Base-by-base conservation (phyloP, 73 alveolate genomes). In the Paramecium primaurelia region DNA sequence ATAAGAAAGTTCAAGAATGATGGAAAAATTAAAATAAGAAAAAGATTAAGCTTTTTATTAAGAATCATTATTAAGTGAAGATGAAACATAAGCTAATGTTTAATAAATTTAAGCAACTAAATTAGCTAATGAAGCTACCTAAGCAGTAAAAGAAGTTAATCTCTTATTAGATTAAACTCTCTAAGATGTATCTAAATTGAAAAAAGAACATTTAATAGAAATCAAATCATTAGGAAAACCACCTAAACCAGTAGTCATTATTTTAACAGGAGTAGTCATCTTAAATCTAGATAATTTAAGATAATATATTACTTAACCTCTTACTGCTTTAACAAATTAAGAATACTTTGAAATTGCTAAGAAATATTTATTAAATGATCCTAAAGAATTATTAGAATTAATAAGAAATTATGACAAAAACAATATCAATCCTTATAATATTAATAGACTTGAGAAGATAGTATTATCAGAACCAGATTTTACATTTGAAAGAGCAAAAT, bases 1-100 rank as follows among this genome's bases (percentile, higher is more conserved):
- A 92, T 95, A 92, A 77, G 99, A 98, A 59, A 98, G 98, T 58
- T 99, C 97, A 68, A 94, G 94, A 84, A 97, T 98, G 77, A 98
- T 97, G 95, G 95, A 96, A 71, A 96, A 93, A 49, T 92, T 98
- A n/a, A 95, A 98, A 54, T 97, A 93, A 22, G 99, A 98, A 58
- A 95, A 96, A 93, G 97, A 98, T 40, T 97, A 93, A 36, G 99
- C 99, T 14, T 64, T 32, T 3, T 64, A 64, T 64, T 64, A 64
- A 26, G 84, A 64, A 34, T 64, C 84, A 1, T 34, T 64, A 64
- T n/a, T 64, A 20, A 80, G 77, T 64, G 93, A 68, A 1, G 94
- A 89, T 47, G 94, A 89, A 71, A 26, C 69, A 12, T 12, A 45
- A 42, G 94, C 94, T 8, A 68, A 71, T 38, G 38, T 60, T 22